Evolutionary conservation across 2,329 filamentous ascomycete species (phyloP).

Genomic region (Paradendryphiella salina): DNA sequence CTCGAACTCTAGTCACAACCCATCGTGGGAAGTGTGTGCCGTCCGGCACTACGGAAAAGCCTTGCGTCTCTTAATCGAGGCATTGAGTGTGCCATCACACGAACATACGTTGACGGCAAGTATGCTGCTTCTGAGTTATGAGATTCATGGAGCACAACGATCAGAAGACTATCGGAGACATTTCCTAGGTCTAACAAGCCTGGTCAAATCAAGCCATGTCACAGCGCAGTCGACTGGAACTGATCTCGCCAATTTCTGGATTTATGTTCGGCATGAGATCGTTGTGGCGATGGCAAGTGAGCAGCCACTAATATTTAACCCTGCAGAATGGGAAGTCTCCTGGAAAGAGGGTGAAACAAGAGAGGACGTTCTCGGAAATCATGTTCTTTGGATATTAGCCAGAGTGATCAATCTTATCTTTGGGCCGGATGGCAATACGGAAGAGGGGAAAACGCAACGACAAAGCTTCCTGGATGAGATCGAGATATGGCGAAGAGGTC

Average conservation of each 20-base stretch:
- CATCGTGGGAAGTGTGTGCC: conserved; percentile 38
- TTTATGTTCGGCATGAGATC: conserved; percentile 42
- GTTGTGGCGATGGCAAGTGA: conserved; percentile 38
- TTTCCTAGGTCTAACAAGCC: conserved; percentile 36
- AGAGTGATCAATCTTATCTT: conserved; percentile 36
- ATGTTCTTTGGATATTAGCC: conserved; percentile 42
- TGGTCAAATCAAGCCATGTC: conserved; percentile 37
- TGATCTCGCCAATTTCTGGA: conserved; percentile 44
- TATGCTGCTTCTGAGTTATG: conserved; percentile 43
- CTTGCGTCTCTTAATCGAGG: conserved; percentile 36
- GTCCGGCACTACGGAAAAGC: conserved; percentile 38
- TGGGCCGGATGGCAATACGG: conserved; percentile 23
- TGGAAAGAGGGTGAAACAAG: conserved; percentile 34
- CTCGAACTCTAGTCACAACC: conserved; percentile 26
- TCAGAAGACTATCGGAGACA: conserved; percentile 39
- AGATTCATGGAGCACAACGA: conserved; percentile 33
- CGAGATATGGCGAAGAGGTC: conserved; percentile 32
- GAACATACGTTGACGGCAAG: conserved; percentile 40
- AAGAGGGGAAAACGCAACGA: conserved; percentile 21
- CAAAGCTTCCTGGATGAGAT: conserved; percentile 33
- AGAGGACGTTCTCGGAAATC: conserved; percentile 42
- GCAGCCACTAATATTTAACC: conserved; percentile 33
- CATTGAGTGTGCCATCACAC: conserved; percentile 30
- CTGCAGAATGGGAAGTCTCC: conserved; percentile 38
- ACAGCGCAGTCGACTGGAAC: conserved; percentile 35